These are phyloP conservation scores for Xanthoceras sorbifolium DNA, from an alignment of 345 rosid genomes.

Conservation along the genomic window DNA sequence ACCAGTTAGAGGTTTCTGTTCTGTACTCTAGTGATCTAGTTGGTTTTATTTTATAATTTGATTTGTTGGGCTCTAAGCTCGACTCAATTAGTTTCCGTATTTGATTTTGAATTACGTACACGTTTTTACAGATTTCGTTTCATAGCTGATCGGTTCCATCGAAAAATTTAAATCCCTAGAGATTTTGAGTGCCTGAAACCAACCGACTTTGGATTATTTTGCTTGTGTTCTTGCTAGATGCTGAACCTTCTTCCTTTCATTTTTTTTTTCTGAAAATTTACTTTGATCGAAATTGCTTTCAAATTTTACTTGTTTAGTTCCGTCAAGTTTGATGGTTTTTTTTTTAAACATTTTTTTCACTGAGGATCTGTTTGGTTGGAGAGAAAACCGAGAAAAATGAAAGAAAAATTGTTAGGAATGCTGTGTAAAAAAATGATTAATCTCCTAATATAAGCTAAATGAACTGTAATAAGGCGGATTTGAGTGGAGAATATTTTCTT, in stretches of 20 bases:
- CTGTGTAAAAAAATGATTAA: background rate
- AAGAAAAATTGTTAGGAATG: background rate
- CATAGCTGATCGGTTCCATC: background rate
- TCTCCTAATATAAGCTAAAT: background rate
- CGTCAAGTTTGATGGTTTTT: background rate
- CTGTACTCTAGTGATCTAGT: background rate
- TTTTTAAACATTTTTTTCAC: background rate
- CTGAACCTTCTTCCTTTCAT: no score
- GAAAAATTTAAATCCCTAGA: background rate
- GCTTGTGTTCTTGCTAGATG: background rate
- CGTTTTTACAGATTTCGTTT: background rate
- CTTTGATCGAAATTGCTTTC: background rate
- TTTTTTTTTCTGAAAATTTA: background rate
- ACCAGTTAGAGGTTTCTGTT: background rate
- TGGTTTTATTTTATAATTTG: background rate
- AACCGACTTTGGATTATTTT: background rate
- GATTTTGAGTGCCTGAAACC: background rate
- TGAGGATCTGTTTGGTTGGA: background rate
- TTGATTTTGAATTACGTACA: background rate
- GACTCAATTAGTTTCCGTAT: background rate
- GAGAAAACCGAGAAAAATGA: background rate
- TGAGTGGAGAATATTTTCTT: background rate
- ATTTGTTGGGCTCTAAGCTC: background rate
- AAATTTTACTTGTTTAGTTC: conserved; percentile 2
- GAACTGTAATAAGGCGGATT: background rate